Evolutionary conservation across 2,329 filamentous ascomycete species (phyloP), one percentile per base, ranked within the genome.

Genomic region (Trichophaea hybrida): DNA sequence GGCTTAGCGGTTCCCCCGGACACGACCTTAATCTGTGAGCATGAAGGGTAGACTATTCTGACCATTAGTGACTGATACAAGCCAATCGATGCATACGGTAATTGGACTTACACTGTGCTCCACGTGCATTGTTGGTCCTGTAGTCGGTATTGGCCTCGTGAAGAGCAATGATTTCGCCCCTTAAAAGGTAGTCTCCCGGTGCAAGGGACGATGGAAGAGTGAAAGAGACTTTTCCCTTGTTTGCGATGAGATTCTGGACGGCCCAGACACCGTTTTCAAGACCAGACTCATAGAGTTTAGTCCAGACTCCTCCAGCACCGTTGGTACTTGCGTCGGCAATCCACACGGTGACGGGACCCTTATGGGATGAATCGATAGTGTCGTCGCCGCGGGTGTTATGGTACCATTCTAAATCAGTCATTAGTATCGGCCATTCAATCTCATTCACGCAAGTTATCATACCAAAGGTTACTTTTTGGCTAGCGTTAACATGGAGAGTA

Each of bases 331-430:
- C 70, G 13, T 72, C 71, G 3, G 77, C 76, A 66, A 80, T 75
- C 69, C 77, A 80, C 59, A 76, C 77, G 63, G 77, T 73, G 66
- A 80, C 70, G 40, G 78, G 78, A 6, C 78, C 78, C 70, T 74
- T 71, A 72, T 80, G 78, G 51, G 75, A 76, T 13, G 66, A 61
- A 64, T 70, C 77, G 55, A 80, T 76, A 71, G 79, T 78, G 67
- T 78, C 76, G 70, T 80, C 78, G 59, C 61, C 64, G 6, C 64
- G 60, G 7, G 63, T 72, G 69, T 79, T 67, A 71, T 79, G 77
- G 70, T 75, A 75, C 77, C 77, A 79, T 69, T 78, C 74, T 66
- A 75, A 72, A 61, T 10, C 48, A 32, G 61, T 64, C 54, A 64
- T 33, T 57, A 24, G 24, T 24, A 24, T 24, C 24, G 24, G 24